Evolutionary conservation across 208 protist genomes (phyloP), one percentile per base, ranked within the genome.

Genomic region (Wallacemonas sp.): DNA sequence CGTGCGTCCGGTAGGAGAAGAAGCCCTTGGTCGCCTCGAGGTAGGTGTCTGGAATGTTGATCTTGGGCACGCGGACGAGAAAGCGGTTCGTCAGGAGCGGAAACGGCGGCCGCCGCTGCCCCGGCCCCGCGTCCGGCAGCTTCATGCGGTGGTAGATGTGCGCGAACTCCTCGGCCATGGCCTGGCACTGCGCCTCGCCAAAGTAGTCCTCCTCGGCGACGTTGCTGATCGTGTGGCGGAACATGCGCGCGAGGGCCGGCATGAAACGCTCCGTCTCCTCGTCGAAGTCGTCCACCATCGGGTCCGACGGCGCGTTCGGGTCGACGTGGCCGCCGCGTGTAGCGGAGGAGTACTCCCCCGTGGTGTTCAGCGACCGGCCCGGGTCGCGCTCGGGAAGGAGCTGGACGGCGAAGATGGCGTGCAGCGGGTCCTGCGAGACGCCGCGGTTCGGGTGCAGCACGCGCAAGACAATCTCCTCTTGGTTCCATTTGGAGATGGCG

Each of bases 171-270:
- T 92, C 86, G 57, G 72, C 69, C 14, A 92, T 69, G 54, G 66
- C 67, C 72, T 92, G 86, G 5, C 72, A 59, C 62, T 86, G 74
- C 2, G 72, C 82, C 41, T 84, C 77, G 50, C 76, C 74, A 61
- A 79, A 83, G 73, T 92, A 92, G 52, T 92, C 86, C n/a, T 66
- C 70, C 65, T 89, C 79, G 1, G 61, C 25, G 2, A 86, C 81
- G 44, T 76, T 52, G 2, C 8, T 63, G 44, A 92, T 72, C 39
- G 76, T 74, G 48, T 72, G 76, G 33, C 81, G 74, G 57, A 84
- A 92, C 55, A 92, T 62, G 66, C 77, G 81, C 2, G 79, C 86
- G 2, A 91, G 65, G 65, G 82, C 80, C 23, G 70, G 75, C n/a
- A 70, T 65, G 16, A 67, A 66, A 2, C 54, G 29, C 64, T 72